These are phyloP conservation scores for Cryptococcus floricola DNA, from an alignment of 1,284 basidiomycete species.

Conservation along the genomic window DNA sequence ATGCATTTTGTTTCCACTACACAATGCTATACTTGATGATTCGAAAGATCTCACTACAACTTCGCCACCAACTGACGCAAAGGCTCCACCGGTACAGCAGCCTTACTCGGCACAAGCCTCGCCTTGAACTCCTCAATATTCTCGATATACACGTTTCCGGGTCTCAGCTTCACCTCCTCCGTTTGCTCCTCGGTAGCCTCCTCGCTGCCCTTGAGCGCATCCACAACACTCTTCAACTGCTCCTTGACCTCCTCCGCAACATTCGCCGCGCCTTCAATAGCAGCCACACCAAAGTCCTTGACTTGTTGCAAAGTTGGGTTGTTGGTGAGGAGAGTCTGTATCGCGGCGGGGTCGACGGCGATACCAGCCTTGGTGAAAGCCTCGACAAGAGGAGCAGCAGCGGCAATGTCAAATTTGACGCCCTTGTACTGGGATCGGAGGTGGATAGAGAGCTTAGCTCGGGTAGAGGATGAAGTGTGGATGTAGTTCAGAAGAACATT, in stretches of 20 bases:
- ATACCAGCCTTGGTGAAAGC: constrained; percentile 57
- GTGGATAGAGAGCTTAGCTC: constrained; percentile 79
- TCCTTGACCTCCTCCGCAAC: constrained; percentile 52
- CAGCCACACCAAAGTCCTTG: constrained; percentile 57
- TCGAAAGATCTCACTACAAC: constrained; percentile 13
- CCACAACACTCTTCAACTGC: constrained; percentile 55
- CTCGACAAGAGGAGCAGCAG: constrained; percentile 62
- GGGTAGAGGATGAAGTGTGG: constrained; percentile 64
- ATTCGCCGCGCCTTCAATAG: constrained; percentile 44
- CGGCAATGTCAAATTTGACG: constrained; percentile 61
- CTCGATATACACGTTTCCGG: constrained; percentile 61
- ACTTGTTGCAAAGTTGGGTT: constrained; percentile 56
- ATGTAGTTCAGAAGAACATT: constrained; percentile 66
- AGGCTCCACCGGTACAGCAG: constrained; percentile 51
- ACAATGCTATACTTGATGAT: neutral
- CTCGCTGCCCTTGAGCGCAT: constrained; percentile 41
- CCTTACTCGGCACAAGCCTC: constrained; percentile 52
- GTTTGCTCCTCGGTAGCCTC: constrained; percentile 45
- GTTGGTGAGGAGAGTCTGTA: constrained; percentile 52
- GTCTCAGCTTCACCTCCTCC: constrained; percentile 53
- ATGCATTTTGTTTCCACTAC: neutral
- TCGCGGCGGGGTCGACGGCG: constrained; percentile 54
- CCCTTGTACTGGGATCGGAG: constrained; percentile 59
- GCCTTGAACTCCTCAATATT: constrained; percentile 72
- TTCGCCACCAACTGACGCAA: constrained; percentile 26